Conservation (phyloP, 208 protist genomes). For the Leptomonas pyrrhocoris region DNA sequence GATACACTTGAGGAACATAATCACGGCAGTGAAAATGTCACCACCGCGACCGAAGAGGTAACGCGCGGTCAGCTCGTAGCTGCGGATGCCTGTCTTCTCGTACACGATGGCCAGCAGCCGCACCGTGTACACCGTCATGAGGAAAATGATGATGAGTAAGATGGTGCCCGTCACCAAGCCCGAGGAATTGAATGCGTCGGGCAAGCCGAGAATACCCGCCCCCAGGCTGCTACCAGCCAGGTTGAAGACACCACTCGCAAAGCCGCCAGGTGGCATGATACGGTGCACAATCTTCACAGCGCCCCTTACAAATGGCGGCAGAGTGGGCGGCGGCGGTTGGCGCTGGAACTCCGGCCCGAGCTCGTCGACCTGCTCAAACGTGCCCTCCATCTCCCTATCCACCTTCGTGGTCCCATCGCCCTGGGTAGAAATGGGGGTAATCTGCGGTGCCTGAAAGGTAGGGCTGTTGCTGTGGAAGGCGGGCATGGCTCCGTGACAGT, state of each 20-base stretch:
- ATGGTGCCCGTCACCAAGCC: constrained; percentile 71
- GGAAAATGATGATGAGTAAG: constrained; percentile 62
- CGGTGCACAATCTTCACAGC: constrained; percentile 7
- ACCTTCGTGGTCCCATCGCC: background rate
- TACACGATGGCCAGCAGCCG: constrained; percentile 49
- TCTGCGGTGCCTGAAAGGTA: background rate
- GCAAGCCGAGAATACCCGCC: constrained; percentile 67
- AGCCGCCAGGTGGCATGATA: constrained; percentile 50
- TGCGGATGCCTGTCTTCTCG: constrained; percentile 55
- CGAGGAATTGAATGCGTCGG: constrained; percentile 59
- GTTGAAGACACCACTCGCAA: constrained; percentile 69
- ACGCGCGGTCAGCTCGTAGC: constrained; percentile 67
- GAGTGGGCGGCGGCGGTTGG: background rate
- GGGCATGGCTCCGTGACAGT: constrained; percentile 7
- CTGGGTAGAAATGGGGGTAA: background rate
- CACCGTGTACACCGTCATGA: constrained; percentile 76
- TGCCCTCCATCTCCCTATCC: constrained; percentile 14
- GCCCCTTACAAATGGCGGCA: background rate
- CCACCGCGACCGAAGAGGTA: constrained; percentile 53
- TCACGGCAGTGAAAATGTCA: constrained; percentile 61
- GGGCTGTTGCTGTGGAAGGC: constrained; percentile 7
- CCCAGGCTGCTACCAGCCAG: constrained; percentile 68
- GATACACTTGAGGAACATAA: constrained; percentile 82
- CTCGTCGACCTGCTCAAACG: constrained; percentile 15
- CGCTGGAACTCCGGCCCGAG: background rate